Percentiles rank a stretch among this genome's conserved stretches.
These are phyloP conservation scores for Paramarasmius palmivorus DNA, from an alignment of 1,284 basidiomycete genomes.

Conservation along the genomic window DNA sequence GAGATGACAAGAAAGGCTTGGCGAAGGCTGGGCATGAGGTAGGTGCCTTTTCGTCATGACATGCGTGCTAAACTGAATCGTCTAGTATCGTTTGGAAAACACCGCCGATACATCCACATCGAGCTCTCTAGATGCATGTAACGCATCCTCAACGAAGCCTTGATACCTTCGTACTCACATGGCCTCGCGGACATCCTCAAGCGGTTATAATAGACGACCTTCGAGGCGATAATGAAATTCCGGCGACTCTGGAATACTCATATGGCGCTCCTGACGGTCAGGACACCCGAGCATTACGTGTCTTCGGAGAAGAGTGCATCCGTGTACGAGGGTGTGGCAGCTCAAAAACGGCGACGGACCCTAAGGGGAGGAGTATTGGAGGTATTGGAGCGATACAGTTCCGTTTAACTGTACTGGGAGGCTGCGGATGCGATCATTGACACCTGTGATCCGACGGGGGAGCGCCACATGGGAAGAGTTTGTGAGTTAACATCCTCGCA, in stretches of 20 bases:
- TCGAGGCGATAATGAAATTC: no score
- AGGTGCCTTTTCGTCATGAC: constrained; percentile 4
- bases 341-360: constrained; percentile 20
- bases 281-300: constrained; percentile 9
- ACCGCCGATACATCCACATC: constrained; percentile 29
- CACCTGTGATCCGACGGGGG: constrained; percentile 33
- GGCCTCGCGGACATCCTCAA: no score
- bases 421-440: constrained; percentile 44
- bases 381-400: constrained; percentile 42
- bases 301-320: constrained; percentile 16
- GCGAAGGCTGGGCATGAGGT: constrained; percentile 46
- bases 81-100: constrained; percentile 35
- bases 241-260: no score
- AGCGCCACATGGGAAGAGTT: constrained; percentile 28
- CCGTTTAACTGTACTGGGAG: constrained; percentile 40
- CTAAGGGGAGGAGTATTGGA: constrained; percentile 17
- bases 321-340: constrained; percentile 42
- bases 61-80: constrained; percentile 16
- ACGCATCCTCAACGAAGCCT: no score
- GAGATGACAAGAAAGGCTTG: constrained; percentile 43
- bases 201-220: no score
- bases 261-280: no score
- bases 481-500: background rate
- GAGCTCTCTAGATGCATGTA: constrained; percentile 18
- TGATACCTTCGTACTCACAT: no score